Percentiles rank a stretch among this genome's conserved stretches.
Evolutionary conservation across 352 stramenopile species (phyloP).

Genomic region (Paralagenidium karlingii): DNA sequence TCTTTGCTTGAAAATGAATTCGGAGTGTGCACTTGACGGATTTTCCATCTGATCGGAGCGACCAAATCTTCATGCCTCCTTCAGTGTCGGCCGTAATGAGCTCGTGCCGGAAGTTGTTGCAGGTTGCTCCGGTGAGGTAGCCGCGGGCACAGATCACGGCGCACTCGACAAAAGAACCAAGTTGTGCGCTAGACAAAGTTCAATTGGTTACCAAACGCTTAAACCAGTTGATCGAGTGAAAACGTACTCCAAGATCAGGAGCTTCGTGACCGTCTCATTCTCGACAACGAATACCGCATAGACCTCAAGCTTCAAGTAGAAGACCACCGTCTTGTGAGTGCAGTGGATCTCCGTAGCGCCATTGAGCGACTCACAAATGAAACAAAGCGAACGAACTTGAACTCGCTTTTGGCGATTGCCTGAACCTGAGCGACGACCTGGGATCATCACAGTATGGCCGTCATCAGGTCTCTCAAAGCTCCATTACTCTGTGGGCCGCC

Average conservation of each 20-base stretch:
- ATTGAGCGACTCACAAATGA: no score
- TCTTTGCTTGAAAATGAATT: not conserved
- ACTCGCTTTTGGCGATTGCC: no score
- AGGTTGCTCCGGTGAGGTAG: conserved; percentile 16
- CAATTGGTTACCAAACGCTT: not conserved
- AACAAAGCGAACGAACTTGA: no score
- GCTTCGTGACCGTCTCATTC: not conserved
- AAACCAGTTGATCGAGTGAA: not conserved
- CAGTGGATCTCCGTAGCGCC: no score
- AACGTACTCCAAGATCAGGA: no score
- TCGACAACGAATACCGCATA: conserved; percentile 22
- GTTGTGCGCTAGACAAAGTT: conserved; percentile 9
- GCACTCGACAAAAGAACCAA: conserved; percentile 24
- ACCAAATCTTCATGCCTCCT: conserved; percentile 41
- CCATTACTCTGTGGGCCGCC: conserved; percentile 14
- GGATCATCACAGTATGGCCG: not conserved
- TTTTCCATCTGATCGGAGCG: conserved; percentile 14
- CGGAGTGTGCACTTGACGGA: conserved; percentile 4
- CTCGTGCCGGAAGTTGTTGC: conserved; percentile 25
- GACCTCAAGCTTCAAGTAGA: conserved; percentile 15
- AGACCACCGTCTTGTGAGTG: no score
- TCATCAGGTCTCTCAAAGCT: not conserved
- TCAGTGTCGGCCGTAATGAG: conserved; percentile 34
- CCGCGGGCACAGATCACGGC: conserved; percentile 14
- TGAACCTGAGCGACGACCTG: no score